A percentile compares a stretch with the other conserved stretches of the same genome.
Evolutionary conservation across 2,329 filamentous ascomycete genomes (phyloP).

Genomic region (Colletotrichum sp.): DNA sequence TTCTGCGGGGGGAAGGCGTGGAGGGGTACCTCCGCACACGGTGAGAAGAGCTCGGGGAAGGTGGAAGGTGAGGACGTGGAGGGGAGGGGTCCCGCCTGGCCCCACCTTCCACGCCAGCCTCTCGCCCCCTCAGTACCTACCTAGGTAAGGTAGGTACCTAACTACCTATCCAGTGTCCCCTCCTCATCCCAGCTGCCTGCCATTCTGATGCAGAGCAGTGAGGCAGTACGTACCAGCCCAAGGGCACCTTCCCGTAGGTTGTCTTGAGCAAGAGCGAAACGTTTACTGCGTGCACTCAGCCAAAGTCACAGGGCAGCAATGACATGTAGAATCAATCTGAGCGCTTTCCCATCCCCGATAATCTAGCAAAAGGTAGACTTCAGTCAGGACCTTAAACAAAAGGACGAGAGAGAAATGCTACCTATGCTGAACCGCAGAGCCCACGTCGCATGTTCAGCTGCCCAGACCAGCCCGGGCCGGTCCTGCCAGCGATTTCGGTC

Average conservation of each 20-base stretch:
- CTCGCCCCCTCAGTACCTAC: not conserved
- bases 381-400: not conserved
- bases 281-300: not conserved
- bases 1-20: not conserved
- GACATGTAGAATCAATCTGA: not conserved
- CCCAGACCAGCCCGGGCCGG: conserved; percentile 5
- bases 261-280: not conserved
- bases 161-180: not conserved
- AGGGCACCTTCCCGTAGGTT: not conserved
- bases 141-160: no score
- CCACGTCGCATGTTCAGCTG: not conserved
- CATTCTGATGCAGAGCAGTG: not conserved
- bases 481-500: conserved; percentile 12
- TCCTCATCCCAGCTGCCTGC: not conserved
- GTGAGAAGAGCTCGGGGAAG: not conserved
- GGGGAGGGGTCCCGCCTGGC: not conserved
- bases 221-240: not conserved
- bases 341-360: not conserved
- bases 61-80: not conserved
- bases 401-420: not conserved
- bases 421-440: not conserved
- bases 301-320: not conserved
- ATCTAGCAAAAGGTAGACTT: not conserved
- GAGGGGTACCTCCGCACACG: not conserved
- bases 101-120: conserved; percentile 10